Evolutionary conservation across 768 basidiomycete species (phyloP).

Genomic region (Rhodotorula kratochvilovae): DNA sequence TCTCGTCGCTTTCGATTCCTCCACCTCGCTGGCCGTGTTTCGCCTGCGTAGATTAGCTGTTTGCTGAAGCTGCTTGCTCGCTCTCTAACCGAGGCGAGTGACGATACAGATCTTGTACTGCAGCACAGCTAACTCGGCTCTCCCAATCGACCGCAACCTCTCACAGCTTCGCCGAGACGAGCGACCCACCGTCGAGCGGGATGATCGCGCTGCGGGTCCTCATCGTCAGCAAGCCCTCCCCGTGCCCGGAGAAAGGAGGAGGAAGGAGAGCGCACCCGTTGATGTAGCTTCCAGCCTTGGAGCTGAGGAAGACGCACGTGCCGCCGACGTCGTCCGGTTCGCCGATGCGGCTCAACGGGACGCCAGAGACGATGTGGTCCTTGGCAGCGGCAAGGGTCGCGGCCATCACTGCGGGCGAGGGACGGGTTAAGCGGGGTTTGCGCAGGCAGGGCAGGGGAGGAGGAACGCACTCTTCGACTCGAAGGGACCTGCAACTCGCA

Average conservation of each 20-base stretch:
- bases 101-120: too few species aligned
- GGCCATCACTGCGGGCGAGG: slow-evolving; percentile 53
- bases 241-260: not conserved
- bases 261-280: slow-evolving; percentile 50
- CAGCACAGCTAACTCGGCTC: too few species aligned
- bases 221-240: not conserved
- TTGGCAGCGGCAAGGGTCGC: slow-evolving; percentile 54
- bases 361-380: slow-evolving; percentile 50
- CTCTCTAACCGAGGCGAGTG: too few species aligned
- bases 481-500: slow-evolving; percentile 41
- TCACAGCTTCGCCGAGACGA: slow-evolving; percentile 46
- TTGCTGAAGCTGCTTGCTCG: too few species aligned
- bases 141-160: too few species aligned
- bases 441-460: not conserved
- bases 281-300: slow-evolving; percentile 60
- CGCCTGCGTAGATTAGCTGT: too few species aligned
- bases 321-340: slow-evolving; percentile 63
- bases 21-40: too few species aligned
- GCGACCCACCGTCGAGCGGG: slow-evolving; percentile 59
- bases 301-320: slow-evolving; percentile 60
- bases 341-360: slow-evolving; percentile 59
- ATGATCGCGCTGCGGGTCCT: slow-evolving; percentile 53
- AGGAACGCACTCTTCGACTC: slow-evolving; percentile 45
- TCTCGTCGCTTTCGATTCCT: too few species aligned
- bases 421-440: too few species aligned